Conservation (phyloP, 2,329 filamentous ascomycete genomes). For the Fusarium tjaetaba region DNA sequence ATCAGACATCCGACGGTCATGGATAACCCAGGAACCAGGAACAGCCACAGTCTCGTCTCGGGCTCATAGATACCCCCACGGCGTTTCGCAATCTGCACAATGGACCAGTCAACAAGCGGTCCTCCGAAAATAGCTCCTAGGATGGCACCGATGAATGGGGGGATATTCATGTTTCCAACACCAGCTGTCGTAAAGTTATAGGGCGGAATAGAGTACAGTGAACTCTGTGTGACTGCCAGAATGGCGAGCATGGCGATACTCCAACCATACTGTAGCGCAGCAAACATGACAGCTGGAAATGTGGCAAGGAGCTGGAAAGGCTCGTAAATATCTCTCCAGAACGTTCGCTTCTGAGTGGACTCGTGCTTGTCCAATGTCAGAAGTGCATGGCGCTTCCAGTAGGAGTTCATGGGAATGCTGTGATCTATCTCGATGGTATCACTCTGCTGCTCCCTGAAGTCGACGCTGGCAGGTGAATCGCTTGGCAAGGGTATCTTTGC, state of each 20-base stretch:
- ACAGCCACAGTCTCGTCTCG: slow-evolving; percentile 31
- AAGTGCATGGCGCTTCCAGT: slow-evolving; percentile 13
- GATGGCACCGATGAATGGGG: slow-evolving; percentile 21
- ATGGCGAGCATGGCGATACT: slow-evolving; percentile 32
- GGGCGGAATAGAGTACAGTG: slow-evolving; percentile 2
- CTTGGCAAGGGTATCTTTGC: neutral
- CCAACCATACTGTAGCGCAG: slow-evolving; percentile 17
- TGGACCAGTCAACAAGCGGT: slow-evolving; percentile 14
- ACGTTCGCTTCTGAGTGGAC: neutral
- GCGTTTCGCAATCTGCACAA: slow-evolving; percentile 25
- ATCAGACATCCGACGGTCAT: slow-evolving; percentile 32
- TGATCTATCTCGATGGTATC: neutral
- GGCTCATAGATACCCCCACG: slow-evolving; percentile 31
- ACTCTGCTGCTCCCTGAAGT: neutral
- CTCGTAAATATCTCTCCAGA: slow-evolving; percentile 18
- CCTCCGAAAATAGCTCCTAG: slow-evolving; percentile 27
- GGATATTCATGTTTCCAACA: slow-evolving; percentile 36
- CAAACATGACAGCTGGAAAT: slow-evolving; percentile 14
- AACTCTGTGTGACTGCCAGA: slow-evolving; percentile 22
- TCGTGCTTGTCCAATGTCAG: slow-evolving; percentile 12
- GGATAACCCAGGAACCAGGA: slow-evolving; percentile 16
- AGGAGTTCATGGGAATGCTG: slow-evolving; percentile 18
- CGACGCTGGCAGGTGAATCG: neutral
- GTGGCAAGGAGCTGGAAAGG: slow-evolving; percentile 6
- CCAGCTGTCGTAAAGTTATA: slow-evolving; percentile 29